Evolutionary conservation across 2,329 filamentous ascomycete species (phyloP).

Genomic region (Botrytis deweyae): DNA sequence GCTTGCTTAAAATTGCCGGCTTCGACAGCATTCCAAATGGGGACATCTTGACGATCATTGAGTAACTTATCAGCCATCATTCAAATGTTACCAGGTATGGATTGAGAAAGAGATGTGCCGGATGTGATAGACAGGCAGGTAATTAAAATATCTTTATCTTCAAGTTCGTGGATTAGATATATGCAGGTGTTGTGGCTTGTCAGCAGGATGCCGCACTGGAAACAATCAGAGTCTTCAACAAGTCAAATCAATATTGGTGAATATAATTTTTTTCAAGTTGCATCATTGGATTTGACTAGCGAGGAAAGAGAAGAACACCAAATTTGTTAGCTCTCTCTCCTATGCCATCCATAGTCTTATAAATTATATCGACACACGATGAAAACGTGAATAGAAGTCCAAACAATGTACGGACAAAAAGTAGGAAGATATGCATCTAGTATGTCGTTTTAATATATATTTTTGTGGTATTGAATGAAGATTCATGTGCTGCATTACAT

Average conservation of each 20-base stretch:
- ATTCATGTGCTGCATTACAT: neutral
- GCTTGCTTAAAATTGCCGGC: slow-evolving; percentile 40
- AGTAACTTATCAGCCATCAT: slow-evolving; percentile 33
- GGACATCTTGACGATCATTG: slow-evolving; percentile 36
- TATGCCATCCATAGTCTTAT: neutral
- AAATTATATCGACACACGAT: neutral
- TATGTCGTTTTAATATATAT: neutral
- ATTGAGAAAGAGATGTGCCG: neutral
- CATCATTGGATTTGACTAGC: slow-evolving; percentile 9
- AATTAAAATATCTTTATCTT: neutral
- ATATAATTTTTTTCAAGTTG: slow-evolving; percentile 7
- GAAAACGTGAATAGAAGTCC: neutral
- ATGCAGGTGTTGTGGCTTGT: slow-evolving; percentile 9
- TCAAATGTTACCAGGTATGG: slow-evolving; percentile 6
- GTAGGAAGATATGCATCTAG: neutral
- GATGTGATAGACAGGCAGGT: neutral
- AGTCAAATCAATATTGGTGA: neutral
- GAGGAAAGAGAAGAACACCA: slow-evolving; percentile 14
- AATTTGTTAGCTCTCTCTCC: neutral
- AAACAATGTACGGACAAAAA: no score
- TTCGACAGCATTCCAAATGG: slow-evolving; percentile 40
- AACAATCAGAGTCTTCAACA: slow-evolving; percentile 3
- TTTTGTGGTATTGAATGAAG: neutral
- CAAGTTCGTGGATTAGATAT: neutral
- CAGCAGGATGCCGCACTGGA: neutral